Percentiles rank a stretch among this genome's conserved stretches.
phyloP scores from a whole-genome alignment of 2,329 filamentous ascomycete genomes.

The Metarhizium sp. region DNA sequence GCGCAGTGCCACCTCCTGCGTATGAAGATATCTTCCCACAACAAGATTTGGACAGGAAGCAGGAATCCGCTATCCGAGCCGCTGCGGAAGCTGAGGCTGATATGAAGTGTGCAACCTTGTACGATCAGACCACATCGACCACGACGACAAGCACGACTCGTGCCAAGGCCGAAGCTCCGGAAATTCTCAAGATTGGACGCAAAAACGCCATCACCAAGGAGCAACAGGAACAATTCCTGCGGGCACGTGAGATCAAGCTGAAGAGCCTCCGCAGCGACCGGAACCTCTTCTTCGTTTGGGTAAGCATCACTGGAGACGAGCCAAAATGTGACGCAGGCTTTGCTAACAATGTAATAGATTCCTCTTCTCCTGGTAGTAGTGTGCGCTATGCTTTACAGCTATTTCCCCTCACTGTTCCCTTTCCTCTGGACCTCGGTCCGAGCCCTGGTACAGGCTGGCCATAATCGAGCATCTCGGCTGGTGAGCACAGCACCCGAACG shows the following conservation, averaged over 20 bases:
- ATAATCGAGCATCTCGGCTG: slow-evolving; percentile 13
- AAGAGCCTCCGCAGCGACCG: slow-evolving; percentile 55
- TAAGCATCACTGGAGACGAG: slow-evolving; percentile 25
- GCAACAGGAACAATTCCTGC: slow-evolving; percentile 53
- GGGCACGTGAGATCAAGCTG: slow-evolving; percentile 51
- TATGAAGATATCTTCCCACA: slow-evolving; percentile 72
- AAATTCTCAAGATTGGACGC: slow-evolving; percentile 48
- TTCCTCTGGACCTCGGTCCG: slow-evolving; percentile 24
- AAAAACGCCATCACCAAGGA: slow-evolving; percentile 56
- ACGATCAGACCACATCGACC: slow-evolving; percentile 30
- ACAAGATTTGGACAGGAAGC: slow-evolving; percentile 43
- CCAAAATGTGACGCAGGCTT: neutral
- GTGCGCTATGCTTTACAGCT: slow-evolving; percentile 40
- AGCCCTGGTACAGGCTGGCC: slow-evolving; percentile 20
- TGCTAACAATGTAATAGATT: slow-evolving; percentile 25
- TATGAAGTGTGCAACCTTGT: slow-evolving; percentile 43
- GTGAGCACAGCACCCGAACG: slow-evolving; percentile 16
- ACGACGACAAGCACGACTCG: slow-evolving; percentile 24
- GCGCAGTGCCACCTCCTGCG: slow-evolving; percentile 53
- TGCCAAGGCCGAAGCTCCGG: slow-evolving; percentile 29
- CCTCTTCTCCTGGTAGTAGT: slow-evolving; percentile 39
- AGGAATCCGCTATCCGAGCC: slow-evolving; percentile 47
- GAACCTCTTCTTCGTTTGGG: slow-evolving; percentile 62
- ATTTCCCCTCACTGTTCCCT: slow-evolving; percentile 37
- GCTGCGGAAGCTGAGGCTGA: slow-evolving; percentile 51